Base-by-base conservation (phyloP, 2,329 filamentous ascomycete genomes). In the Paraphaeosphaeria sporulosa region DNA sequence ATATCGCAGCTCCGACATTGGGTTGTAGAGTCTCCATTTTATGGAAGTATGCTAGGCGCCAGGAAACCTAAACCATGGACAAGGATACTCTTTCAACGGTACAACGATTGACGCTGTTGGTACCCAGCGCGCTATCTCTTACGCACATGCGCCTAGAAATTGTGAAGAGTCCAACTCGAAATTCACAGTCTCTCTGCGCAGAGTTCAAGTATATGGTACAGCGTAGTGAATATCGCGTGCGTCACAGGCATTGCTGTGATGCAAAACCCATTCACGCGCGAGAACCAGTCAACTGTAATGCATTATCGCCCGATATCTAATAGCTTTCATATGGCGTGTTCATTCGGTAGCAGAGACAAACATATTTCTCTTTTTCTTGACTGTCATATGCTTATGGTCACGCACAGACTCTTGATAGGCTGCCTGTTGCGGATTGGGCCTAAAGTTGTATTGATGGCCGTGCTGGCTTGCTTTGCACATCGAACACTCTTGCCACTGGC, bases 361-460 rank as follows among this genome's bases (percentile, higher is more conserved):
- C 66, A 66, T 8, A 65, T 64, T 9, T 65, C 65, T 17, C 66
- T 59, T 42, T 70, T 59, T 10, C 59, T 59, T 17, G 60, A 59
- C 25, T 66, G 59, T 15, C 68, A 44, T 4, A 58, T 61, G 44
- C 60, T 40, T 36, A 71, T 70, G 4, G 62, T 64, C 4, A 60
- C 53, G 38, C 67, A 68, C 2, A 71, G 54, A 48, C 67, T 59
- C 50, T 67, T 43, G 12, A 69, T 69, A 3, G 63, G 63, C 30
- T 63, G 63, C 36, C 64, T 25, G 34, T 68, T 64, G 0, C 62
- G 59, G 3, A 34, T 55, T 19, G 64, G 59, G 13, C 63, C 54
- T 13, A 68, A 34, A 32, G 64, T 63, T 34, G 65, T 64, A n/a
- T 60, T 56, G 13, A 70, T 61, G 32, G 67, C 65, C 13, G 62